Evolutionary conservation across 371 early-diverging fungal genomes (phyloP), one percentile per base, ranked within the genome.

Genomic region (Chytridiales sp.): DNA sequence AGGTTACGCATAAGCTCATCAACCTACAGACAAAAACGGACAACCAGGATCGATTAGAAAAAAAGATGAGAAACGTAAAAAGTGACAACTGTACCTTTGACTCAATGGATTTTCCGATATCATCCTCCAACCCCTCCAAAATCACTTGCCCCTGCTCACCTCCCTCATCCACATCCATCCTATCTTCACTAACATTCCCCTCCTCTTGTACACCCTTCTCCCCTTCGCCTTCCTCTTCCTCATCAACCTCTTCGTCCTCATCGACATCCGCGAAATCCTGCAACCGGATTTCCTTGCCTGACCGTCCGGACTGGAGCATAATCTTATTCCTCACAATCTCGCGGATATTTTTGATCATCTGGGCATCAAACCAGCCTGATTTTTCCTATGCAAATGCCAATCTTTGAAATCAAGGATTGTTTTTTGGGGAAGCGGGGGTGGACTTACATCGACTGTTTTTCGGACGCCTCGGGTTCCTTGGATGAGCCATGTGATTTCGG

Each of bases 281-380:
- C 11, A 27, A 9, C 6, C 27, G 39, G 8, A 54, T 24, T 15
- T 54, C 54, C 22, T 31, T 24, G 26, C 43, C 46, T 22, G 35
- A 38, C 27, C 66, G 59, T 2, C 66, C 66, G 3, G 54, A 24
- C 27, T 59, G 61, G 15, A 15, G 38, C 46, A 60, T 41, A 15
- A 64, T 67, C 55, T 67, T 68, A 36, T 46, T 41, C 21, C 67
- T 64, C 36, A 67, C 51, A 43, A 62, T 49, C 26, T 68, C 64
- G 30, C 68, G 67, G 38, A 75, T 61, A 0, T 19, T 42, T 0
- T 54, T 42, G 6, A 52, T 8, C 15, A 65, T 50, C 3, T 47
- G 49, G 1, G 31, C 34, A n/a, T 56, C 56, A 56, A 50, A 72
- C 76, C 76, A 75, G 32, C 76, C 76, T 32, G 66, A 68, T 15